Evolutionary conservation across 1,284 basidiomycete species (phyloP).

Genomic region (Fomitopsis betulina): DNA sequence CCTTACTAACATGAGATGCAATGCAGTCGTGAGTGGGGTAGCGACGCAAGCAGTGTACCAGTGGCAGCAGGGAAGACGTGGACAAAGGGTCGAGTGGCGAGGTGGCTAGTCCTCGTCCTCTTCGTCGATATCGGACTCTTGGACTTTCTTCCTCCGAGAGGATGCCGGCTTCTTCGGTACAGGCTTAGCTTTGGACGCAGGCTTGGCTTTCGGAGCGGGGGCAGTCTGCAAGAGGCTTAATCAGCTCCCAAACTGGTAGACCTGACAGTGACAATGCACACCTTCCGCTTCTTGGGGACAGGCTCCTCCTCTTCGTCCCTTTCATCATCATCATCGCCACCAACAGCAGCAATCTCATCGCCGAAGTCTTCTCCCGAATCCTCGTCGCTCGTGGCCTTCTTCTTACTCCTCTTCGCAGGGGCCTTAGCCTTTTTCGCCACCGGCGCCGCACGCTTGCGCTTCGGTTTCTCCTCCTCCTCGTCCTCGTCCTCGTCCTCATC

Average conservation of each 20-base stretch:
- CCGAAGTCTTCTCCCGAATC: constrained; percentile 34
- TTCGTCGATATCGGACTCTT: constrained; percentile 20
- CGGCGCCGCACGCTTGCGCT: constrained; percentile 25
- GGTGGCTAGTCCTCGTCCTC: constrained; percentile 5
- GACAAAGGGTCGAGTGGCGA: background rate
- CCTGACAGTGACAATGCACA: constrained; percentile 9
- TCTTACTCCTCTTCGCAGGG: constrained; percentile 31
- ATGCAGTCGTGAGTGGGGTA: background rate
- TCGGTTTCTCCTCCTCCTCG: constrained; percentile 33
- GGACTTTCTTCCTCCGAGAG: constrained; percentile 20
- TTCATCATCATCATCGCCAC: constrained; percentile 25
- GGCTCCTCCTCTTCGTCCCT: constrained; percentile 26
- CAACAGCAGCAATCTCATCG: constrained; percentile 30
- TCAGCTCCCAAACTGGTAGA: background rate
- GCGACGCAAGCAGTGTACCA: background rate
- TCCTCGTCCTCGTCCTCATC: constrained; percentile 21
- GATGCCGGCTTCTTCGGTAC: constrained; percentile 18
- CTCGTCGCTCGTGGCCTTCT: constrained; percentile 14
- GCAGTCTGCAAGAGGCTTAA: constrained; percentile 17
- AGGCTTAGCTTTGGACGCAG: constrained; percentile 18
- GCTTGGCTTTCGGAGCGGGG: constrained; percentile 22
- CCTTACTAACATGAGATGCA: background rate
- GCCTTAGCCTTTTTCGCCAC: constrained; percentile 32
- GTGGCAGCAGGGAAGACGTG: background rate
- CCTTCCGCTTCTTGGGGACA: constrained; percentile 33